Base-by-base conservation (phyloP, 2,329 filamentous ascomycete genomes). In the Coniochaeta pulveracea region DNA sequence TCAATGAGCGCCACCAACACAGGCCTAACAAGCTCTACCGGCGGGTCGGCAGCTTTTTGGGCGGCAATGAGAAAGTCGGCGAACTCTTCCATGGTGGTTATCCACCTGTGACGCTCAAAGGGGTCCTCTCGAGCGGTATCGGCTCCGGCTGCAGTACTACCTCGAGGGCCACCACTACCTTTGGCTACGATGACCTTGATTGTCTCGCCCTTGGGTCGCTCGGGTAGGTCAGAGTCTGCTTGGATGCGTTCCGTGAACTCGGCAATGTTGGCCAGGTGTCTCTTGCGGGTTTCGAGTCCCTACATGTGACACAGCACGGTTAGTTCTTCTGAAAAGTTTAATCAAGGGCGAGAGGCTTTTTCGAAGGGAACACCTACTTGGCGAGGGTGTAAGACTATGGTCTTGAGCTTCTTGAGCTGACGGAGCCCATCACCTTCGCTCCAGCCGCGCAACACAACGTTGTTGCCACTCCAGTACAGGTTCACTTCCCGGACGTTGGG, bases 1-100 rank as follows among this genome's bases (percentile, higher is more conserved):
- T 62, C 57, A 22, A 60, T 58, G 3, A 61, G 41, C 3, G 55
- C 58, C 6, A 60, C 27, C 27, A 29, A n/a, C 3, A 29, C 27
- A n/a, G 27, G 27, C 27, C 16, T n/a, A 10, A 18, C 16, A n/a
- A 29, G 27, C 9, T 6, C 3, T 11, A 11, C n/a, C 16, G 16
- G 27, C n/a, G 27, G 27, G 14, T 32, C 34, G 18, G n/a, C 29
- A 10, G 30, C 24, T 14, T 12, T 25, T 33, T 37, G 26, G 16
- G 37, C 21, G 38, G 47, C 33, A 31, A 43, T 36, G 19, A 50
- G 37, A 4, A 44, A 24, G 11, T 19, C 32, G 9, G 38, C 35
- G 18, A 48, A 49, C 4, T 42, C 33, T 19, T 42, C 45, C 46
- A 51, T 51, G 29, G 42, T 42, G 15, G 45, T 37, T 6, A 48